Evolutionary conservation across 2,329 filamentous ascomycete genomes (phyloP).

Genomic region (Aplosporella prunicola): DNA sequence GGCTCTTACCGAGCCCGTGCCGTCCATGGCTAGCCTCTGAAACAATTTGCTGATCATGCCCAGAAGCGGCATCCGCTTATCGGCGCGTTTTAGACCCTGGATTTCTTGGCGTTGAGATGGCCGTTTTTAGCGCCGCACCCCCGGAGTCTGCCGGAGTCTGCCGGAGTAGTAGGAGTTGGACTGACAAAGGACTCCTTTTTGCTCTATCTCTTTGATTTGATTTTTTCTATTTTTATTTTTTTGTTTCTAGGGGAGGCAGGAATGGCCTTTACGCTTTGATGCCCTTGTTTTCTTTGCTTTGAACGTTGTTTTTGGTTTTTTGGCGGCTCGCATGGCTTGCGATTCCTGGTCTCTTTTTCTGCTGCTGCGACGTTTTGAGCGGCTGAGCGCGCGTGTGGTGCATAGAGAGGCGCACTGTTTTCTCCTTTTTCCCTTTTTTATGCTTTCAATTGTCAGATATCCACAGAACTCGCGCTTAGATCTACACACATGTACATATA

Average conservation of each 20-base stretch:
- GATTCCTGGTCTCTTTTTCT: background rate
- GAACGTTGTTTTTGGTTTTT: background rate
- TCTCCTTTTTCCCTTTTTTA: no score
- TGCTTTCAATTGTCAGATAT: slow-evolving; percentile 2
- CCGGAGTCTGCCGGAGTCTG: background rate
- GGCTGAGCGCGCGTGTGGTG: no score
- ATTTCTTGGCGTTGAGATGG: background rate
- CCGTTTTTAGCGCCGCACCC: background rate
- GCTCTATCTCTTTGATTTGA: background rate
- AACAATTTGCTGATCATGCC: no score
- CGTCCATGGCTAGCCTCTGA: no score
- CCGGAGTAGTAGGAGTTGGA: no score
- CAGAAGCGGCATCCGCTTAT: slow-evolving; percentile 2
- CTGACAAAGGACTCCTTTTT: no score
- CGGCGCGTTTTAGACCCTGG: slow-evolving; percentile 1
- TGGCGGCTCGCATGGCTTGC: slow-evolving; percentile 2
- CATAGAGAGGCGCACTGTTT: no score
- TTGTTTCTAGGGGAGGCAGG: background rate
- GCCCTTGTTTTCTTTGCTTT: background rate
- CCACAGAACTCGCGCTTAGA: slow-evolving; percentile 4
- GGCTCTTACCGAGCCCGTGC: no score
- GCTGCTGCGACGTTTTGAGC: background rate
- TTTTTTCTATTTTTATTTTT: background rate
- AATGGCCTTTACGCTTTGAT: no score
- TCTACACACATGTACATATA: background rate